Evolutionary conservation across 179 eudicot genomes (phyloP).

Genomic region (Silene coronaria): DNA sequence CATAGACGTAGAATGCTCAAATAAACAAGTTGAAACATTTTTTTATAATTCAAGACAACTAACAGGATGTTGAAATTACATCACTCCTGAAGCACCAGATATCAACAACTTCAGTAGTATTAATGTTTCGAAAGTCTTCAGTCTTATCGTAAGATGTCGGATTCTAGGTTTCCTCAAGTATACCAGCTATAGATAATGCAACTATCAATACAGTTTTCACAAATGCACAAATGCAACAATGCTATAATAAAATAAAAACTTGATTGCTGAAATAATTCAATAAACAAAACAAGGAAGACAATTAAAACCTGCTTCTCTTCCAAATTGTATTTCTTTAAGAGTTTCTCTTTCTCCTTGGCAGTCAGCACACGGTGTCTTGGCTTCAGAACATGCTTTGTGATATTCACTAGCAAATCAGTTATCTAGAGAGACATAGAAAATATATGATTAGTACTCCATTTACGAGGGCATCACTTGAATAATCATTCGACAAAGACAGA

Average conservation of each 20-base stretch:
- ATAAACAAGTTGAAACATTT: not conserved
- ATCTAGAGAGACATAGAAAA: conserved; percentile 40
- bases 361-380: conserved; percentile 69
- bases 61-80: not conserved
- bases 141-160: not conserved
- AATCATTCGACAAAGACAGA: not conserved
- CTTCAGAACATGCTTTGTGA: conserved; percentile 79
- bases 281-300: not conserved
- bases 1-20: not conserved
- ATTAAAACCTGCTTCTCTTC: conserved; percentile 68
- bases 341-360: conserved; percentile 55
- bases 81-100: not conserved
- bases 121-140: too few relatives aligned
- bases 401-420: conserved; percentile 79
- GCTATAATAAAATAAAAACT: not conserved
- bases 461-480: not conserved
- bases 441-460: conserved; percentile 1
- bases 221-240: not conserved
- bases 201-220: not conserved
- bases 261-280: not conserved
- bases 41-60: not conserved
- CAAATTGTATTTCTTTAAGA: conserved; percentile 63
- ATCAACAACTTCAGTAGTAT: not conserved
- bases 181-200: not conserved
- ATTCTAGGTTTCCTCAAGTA: conserved; percentile 6